Conservation (phyloP, 1,284 basidiomycete genomes). For the Tremellales sp. region DNA sequence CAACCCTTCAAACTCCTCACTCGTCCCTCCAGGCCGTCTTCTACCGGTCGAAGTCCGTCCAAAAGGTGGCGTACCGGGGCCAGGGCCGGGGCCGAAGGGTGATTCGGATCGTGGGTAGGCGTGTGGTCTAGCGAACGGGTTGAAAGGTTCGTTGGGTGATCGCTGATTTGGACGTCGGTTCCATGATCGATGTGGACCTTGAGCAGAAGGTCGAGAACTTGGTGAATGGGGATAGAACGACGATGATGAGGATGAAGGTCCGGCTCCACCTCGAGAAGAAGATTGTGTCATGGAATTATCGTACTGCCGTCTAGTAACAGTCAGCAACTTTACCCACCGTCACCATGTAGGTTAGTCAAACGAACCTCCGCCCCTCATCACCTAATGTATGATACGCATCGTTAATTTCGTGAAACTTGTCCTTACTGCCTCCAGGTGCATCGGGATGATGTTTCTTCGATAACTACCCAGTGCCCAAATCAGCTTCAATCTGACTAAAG, state of each 20-base stretch:
- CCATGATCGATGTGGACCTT: slow-evolving; percentile 30
- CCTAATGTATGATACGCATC: slow-evolving; percentile 46
- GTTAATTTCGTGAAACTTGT: slow-evolving; percentile 43
- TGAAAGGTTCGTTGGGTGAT: slow-evolving; percentile 12
- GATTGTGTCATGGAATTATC: slow-evolving; percentile 19
- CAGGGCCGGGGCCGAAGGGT: neutral
- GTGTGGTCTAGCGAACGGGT: slow-evolving; percentile 22
- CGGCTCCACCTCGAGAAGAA: neutral
- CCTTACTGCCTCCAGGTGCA: slow-evolving; percentile 36
- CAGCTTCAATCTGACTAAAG: neutral
- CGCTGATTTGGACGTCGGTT: slow-evolving; percentile 2
- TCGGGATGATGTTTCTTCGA: slow-evolving; percentile 51
- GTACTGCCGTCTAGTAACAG: slow-evolving; percentile 19
- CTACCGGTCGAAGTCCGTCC: slow-evolving; percentile 6
- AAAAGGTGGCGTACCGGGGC: slow-evolving; percentile 3
- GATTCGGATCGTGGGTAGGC: slow-evolving; percentile 9
- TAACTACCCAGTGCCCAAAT: slow-evolving; percentile 26
- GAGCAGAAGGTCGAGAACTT: slow-evolving; percentile 7
- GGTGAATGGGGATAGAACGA: neutral
- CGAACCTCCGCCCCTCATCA: slow-evolving; percentile 36
- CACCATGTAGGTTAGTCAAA: neutral
- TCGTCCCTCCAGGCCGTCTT: slow-evolving; percentile 3
- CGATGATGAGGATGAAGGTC: slow-evolving; percentile 1
- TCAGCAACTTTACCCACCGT: neutral
- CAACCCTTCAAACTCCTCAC: slow-evolving; percentile 17